Conservation (phyloP, 352 stramenopile species). For the Thalassiosira sp. region DNA sequence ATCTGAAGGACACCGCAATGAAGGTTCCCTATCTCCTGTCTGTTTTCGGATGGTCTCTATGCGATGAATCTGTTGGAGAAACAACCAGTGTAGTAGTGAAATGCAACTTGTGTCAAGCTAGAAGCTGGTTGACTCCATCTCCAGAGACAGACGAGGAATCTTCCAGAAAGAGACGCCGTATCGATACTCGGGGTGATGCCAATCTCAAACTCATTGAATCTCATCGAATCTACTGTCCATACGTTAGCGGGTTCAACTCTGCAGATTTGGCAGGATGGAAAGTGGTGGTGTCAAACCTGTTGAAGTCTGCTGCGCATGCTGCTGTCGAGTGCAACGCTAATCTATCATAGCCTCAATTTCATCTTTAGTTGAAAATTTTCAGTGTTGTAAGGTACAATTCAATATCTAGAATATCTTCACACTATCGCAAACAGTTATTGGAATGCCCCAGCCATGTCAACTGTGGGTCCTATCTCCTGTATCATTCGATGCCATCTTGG, state of each 20-base stretch:
- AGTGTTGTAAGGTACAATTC: too few species aligned
- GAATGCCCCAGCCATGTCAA: too few species aligned
- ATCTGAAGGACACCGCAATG: background rate
- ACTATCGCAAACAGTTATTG: too few species aligned
- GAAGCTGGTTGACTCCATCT: constrained; percentile 17
- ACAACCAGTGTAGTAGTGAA: constrained; percentile 10
- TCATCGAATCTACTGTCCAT: constrained; percentile 43
- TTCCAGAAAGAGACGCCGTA: constrained; percentile 8
- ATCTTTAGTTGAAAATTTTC: too few species aligned
- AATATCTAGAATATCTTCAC: too few species aligned
- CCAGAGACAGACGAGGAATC: background rate
- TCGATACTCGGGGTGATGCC: constrained; percentile 1
- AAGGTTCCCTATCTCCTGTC: constrained; percentile 24
- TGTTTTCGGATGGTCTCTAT: constrained; percentile 34
- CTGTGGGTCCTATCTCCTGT: background rate
- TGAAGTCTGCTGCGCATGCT: constrained; percentile 3
- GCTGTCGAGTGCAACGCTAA: background rate
- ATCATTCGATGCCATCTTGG: background rate
- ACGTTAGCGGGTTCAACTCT: constrained; percentile 39
- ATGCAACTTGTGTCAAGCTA: constrained; percentile 39
- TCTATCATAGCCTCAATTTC: too few species aligned
- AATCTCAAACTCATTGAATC: constrained; percentile 41
- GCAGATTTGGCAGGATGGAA: constrained; percentile 32
- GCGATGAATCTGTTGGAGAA: constrained; percentile 6
- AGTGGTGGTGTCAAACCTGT: constrained; percentile 31